Conservation (phyloP, 2,329 filamentous ascomycete species). For the Sarocladium oryzae region DNA sequence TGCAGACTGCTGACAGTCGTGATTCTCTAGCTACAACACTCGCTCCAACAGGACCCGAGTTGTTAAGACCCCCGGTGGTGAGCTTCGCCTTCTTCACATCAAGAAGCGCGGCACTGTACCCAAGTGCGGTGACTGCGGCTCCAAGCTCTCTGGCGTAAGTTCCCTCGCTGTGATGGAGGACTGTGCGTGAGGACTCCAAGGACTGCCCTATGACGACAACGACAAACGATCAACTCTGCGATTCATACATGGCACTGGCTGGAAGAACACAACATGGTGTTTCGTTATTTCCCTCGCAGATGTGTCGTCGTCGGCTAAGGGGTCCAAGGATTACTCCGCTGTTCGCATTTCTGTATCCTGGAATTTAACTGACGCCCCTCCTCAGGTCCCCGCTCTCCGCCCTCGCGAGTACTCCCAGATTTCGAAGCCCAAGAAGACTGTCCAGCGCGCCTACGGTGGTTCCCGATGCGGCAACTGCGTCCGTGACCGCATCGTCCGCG, state of each 20-base stretch:
- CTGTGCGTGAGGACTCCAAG: neutral
- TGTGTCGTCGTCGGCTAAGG: no score
- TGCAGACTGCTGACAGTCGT: slow-evolving; percentile 13
- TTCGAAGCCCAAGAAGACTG: slow-evolving; percentile 98
- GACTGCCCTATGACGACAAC: neutral
- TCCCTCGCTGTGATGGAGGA: slow-evolving; percentile 8
- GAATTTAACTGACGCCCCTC: no score
- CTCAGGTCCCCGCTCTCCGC: slow-evolving; percentile 87
- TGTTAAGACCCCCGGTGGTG: slow-evolving; percentile 93
- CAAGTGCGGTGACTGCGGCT: slow-evolving; percentile 98
- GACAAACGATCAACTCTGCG: no score
- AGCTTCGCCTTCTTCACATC: slow-evolving; percentile 95
- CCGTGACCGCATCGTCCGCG: slow-evolving; percentile 93
- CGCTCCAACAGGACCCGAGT: slow-evolving; percentile 93
- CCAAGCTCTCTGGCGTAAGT: slow-evolving; percentile 97
- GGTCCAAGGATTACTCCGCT: no score
- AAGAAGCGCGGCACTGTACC: slow-evolving; percentile 98
- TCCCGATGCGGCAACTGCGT: slow-evolving; percentile 99
- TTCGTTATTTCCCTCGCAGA: no score
- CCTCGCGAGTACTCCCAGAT: slow-evolving; percentile 96
- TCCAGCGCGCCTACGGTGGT: slow-evolving; percentile 96
- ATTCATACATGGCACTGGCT: no score
- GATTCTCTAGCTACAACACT: slow-evolving; percentile 79
- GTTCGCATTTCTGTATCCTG: no score
- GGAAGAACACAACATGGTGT: no score